phyloP scores from a whole-genome alignment of 768 basidiomycete genomes.

The Lactifluus piperatus region DNA sequence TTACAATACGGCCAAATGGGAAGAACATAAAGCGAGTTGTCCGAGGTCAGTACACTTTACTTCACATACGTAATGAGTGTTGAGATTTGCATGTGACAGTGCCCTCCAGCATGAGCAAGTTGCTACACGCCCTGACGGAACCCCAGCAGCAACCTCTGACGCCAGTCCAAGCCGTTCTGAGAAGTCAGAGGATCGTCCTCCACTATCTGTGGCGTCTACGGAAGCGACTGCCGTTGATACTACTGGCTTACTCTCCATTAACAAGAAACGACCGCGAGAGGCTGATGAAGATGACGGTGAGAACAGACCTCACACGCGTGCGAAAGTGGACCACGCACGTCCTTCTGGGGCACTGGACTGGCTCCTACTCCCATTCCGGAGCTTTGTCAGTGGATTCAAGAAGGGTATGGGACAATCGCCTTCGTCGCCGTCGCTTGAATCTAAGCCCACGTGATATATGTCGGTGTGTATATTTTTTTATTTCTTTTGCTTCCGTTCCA shows the following conservation, averaged over 20 bases:
- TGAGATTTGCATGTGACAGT: neutral
- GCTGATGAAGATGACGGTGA: conserved; percentile 29
- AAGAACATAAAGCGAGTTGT: conserved; percentile 51
- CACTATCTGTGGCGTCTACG: conserved; percentile 25
- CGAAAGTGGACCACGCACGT: conserved; percentile 39
- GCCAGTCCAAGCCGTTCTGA: conserved; percentile 4
- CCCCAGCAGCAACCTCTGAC: neutral
- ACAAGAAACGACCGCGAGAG: conserved; percentile 44
- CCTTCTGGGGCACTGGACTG: conserved; percentile 26
- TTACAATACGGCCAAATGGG: conserved; percentile 54
- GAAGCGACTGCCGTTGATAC: conserved; percentile 34
- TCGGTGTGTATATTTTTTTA: neutral
- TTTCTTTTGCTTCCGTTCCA: neutral
- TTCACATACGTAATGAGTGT: neutral
- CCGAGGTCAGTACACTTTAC: conserved; percentile 27
- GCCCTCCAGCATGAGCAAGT: neutral
- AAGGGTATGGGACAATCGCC: conserved; percentile 6
- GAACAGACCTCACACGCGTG: conserved; percentile 41
- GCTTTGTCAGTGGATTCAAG: conserved; percentile 18
- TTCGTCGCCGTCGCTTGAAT: neutral
- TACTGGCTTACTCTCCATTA: conserved; percentile 23
- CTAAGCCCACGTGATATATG: conserved; percentile 5
- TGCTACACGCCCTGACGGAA: neutral
- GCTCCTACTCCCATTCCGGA: conserved; percentile 15
- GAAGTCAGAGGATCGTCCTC: conserved; percentile 17